Evolutionary conservation across 2,329 filamentous ascomycete genomes (phyloP).

Genomic region (Ophiostoma perfectum): DNA sequence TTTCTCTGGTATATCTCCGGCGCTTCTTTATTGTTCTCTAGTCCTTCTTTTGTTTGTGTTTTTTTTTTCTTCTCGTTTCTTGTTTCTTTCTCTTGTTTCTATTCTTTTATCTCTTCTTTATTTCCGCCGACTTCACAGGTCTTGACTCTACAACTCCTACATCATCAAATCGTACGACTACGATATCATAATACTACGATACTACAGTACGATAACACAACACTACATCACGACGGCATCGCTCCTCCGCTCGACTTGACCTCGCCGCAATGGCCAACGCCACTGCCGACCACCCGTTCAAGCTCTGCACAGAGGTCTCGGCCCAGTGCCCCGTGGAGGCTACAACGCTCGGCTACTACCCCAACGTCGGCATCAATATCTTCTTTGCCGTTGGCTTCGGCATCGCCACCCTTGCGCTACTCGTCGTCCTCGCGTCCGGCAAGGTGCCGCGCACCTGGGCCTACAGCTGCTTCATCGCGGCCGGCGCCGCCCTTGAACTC

Average conservation of each 20-base stretch:
- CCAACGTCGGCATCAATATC: constrained; percentile 51
- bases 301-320: constrained; percentile 30
- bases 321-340: constrained; percentile 44
- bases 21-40: not conserved
- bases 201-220: not conserved
- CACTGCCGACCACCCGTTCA: constrained; percentile 26
- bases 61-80: not conserved
- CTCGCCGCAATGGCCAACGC: constrained; percentile 15
- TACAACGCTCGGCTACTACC: constrained; percentile 53
- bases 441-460: constrained; percentile 51
- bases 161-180: not conserved
- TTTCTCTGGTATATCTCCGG: constrained; percentile 1
- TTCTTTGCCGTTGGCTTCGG: constrained; percentile 50
- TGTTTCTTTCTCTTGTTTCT: not conserved
- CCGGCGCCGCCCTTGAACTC: constrained; percentile 48
- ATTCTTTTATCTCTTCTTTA: not conserved
- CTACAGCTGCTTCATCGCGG: constrained; percentile 45
- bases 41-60: not conserved
- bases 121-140: not conserved
- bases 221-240: not conserved
- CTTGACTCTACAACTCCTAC: not conserved
- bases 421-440: constrained; percentile 28
- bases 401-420: constrained; percentile 38
- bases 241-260: not conserved
- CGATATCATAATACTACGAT: not conserved